Percentiles rank a stretch among this genome's conserved stretches.
phyloP scores from a whole-genome alignment of 768 basidiomycete species.

The Clitopilus passeckerianus region DNA sequence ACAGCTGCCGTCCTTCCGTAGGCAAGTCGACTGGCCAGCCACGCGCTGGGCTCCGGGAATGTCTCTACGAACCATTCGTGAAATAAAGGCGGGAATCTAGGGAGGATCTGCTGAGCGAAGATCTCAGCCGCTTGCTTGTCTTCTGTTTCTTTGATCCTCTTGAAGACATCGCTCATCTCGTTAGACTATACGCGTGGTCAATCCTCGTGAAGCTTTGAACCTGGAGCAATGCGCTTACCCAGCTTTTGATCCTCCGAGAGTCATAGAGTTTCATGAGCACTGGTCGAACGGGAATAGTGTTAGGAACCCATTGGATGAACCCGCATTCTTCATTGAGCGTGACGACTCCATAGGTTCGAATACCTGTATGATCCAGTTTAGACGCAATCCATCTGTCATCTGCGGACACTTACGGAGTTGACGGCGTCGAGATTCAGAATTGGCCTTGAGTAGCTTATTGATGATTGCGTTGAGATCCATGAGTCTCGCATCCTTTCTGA shows the following conservation, averaged over 20 bases:
- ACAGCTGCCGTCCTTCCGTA: constrained; percentile 92
- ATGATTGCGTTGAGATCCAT: constrained; percentile 99
- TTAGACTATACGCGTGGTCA: constrained; percentile 23
- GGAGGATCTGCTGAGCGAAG: constrained; percentile 52
- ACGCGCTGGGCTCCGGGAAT: constrained; percentile 94
- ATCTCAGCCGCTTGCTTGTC: constrained; percentile 48
- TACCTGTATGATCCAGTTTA: constrained; percentile 44
- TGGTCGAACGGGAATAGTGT: constrained; percentile 79
- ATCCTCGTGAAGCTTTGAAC: not conserved
- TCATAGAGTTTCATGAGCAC: constrained; percentile 71
- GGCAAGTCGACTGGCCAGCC: constrained; percentile 83
- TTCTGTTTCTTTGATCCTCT: constrained; percentile 40
- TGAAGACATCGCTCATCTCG: constrained; percentile 43
- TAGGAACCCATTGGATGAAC: constrained; percentile 97
- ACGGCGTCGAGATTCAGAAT: constrained; percentile 87
- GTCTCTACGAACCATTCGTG: constrained; percentile 97
- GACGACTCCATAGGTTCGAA: constrained; percentile 98
- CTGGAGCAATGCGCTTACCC: constrained; percentile 25
- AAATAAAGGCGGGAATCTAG: constrained; percentile 81
- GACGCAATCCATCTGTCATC: not conserved
- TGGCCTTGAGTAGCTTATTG: constrained; percentile 91
- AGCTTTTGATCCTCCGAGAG: constrained; percentile 29
- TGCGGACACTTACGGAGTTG: constrained; percentile 67
- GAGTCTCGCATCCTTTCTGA: constrained; percentile 92
- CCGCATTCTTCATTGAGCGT: constrained; percentile 97